Evolutionary conservation across 306 rosid genomes (phyloP).

Genomic region (Prunus fruticosa): DNA sequence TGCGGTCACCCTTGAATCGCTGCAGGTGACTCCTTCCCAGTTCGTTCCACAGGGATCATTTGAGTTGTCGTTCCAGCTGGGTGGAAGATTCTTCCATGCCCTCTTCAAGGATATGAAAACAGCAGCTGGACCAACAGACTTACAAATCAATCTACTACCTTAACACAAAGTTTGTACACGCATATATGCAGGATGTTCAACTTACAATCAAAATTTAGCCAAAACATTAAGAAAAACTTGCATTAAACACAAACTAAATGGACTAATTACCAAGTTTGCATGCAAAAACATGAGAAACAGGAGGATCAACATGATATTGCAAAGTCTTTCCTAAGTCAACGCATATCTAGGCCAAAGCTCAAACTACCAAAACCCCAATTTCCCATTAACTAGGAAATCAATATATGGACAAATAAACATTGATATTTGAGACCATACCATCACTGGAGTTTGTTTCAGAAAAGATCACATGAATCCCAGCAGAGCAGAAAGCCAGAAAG

Average conservation of each 20-base stretch:
- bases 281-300: neutral
- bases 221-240: neutral
- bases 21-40: slow-evolving; percentile 94
- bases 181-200: neutral
- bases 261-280: neutral
- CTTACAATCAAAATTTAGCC: neutral
- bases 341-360: neutral
- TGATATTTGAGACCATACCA: slow-evolving; percentile 35
- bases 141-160: neutral
- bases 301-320: neutral
- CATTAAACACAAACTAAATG: neutral
- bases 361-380: neutral
- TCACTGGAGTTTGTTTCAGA: slow-evolving; percentile 54
- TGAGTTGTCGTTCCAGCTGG: slow-evolving; percentile 69
- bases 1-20: slow-evolving; percentile 70
- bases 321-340: neutral
- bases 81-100: slow-evolving; percentile 67
- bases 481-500: slow-evolving; percentile 47
- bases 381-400: neutral
- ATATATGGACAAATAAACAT: neutral
- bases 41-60: slow-evolving; percentile 68
- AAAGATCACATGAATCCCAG: slow-evolving; percentile 36
- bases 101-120: slow-evolving; percentile 56
- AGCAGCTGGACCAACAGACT: slow-evolving; percentile 46
- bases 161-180: neutral